These are phyloP conservation scores for Arthroderma sp. DNA, from an alignment of 2,329 filamentous ascomycete species.

Conservation along the genomic window DNA sequence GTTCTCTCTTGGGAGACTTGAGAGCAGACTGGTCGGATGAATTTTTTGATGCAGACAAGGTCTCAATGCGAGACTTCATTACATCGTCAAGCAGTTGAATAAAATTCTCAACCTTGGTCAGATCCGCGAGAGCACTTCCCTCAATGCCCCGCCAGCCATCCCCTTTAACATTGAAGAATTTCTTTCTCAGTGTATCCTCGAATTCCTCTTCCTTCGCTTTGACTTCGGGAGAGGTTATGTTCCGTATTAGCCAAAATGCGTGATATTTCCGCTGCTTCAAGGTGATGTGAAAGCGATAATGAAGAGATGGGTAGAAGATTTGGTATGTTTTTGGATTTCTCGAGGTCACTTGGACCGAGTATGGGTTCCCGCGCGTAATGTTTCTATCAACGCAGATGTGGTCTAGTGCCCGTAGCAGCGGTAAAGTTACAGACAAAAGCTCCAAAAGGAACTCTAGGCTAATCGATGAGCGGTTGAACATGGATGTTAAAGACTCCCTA, in stretches of 20 bases:
- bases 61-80: slow-evolving; percentile 6
- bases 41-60: too few species aligned
- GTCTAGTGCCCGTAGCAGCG: slow-evolving; percentile 26
- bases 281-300: slow-evolving; percentile 21
- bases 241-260: slow-evolving; percentile 25
- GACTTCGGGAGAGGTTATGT: slow-evolving; percentile 13
- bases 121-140: slow-evolving; percentile 23
- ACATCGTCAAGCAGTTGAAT: slow-evolving; percentile 13
- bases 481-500: slow-evolving; percentile 24
- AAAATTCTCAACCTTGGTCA: slow-evolving; percentile 21
- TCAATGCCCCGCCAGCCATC: slow-evolving; percentile 29
- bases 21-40: too few species aligned
- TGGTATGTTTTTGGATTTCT: slow-evolving; percentile 24
- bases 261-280: slow-evolving; percentile 17
- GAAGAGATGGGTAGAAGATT: slow-evolving; percentile 23
- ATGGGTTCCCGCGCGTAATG: slow-evolving; percentile 10
- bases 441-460: slow-evolving; percentile 20
- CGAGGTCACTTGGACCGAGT: slow-evolving; percentile 21
- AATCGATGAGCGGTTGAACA: slow-evolving; percentile 21
- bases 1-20: too few species aligned
- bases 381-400: slow-evolving; percentile 18
- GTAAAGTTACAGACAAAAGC: slow-evolving; percentile 24
- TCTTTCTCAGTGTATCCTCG: slow-evolving; percentile 17
- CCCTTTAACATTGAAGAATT: slow-evolving; percentile 24
- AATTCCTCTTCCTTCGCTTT: slow-evolving; percentile 12